Evolutionary conservation across 345 rosid species (phyloP), one percentile per base, ranked within the genome.

Genomic region (Brassica napus): DNA sequence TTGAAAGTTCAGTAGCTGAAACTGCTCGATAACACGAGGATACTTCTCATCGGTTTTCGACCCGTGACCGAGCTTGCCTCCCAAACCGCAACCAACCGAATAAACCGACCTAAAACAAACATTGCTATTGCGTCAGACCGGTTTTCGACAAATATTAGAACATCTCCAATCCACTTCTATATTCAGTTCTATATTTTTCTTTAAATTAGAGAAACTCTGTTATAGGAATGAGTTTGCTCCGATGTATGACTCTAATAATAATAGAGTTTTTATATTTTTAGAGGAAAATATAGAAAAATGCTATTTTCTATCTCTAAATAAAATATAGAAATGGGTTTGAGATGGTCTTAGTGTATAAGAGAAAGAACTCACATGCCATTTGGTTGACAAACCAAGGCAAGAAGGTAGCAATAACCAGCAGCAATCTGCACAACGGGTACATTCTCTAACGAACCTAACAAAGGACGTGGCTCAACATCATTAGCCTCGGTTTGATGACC

Each of bases 21-120:
- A 89, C 78, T 95, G 93, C 80, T 93, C 93, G 3, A 95, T 93
- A 63, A 91, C 71, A 65, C 97, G 93, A 30, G 99, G 99, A 82
- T 89, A 62, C 85, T 91, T 95, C 88, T 95, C 99, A 75, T 95
- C 98, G 1, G 93, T 93, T 81, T 89, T 93, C 70, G 93, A 83
- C 37, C 99, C 99, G 32, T 93, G 99, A 44, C 99, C 99, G 32
- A 95, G 94, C 85, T 95, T 95, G 39, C 99, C 99, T 23, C 99
- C 99, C 87, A 95, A 86, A 66, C 99, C 99, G 71, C 99, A 95
- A 8, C 99, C 99, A 69, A 95, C 96, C 8, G 99, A 93, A 85
- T 95, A 95, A 28, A 95, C 99, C 15, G 93, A 89, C 98, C 99
- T 95, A 86, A 70, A 26, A 79, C n/a, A 23, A 59, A 8, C 37